A percentile compares a stretch with the other conserved stretches of the same genome.
Evolutionary conservation across 257 asterid genomes (phyloP).

Genomic region (Catharanthus roseus): DNA sequence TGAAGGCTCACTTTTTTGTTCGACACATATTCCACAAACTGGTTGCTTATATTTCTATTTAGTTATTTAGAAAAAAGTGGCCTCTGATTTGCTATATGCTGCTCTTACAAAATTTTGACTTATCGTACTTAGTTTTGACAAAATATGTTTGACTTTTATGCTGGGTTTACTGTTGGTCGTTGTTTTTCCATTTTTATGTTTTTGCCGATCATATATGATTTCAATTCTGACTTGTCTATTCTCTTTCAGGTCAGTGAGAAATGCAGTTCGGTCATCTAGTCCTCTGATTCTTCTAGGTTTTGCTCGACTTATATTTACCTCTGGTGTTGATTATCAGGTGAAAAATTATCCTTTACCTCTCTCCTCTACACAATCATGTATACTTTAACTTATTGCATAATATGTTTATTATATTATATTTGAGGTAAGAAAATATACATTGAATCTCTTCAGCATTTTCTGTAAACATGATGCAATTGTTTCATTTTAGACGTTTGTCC

Average conservation of each 20-base stretch:
- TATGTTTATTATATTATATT: background rate
- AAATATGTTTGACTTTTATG: background rate
- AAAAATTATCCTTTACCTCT: conserved; percentile 2
- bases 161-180: background rate
- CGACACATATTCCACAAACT: background rate
- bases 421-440: background rate
- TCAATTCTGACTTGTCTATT: background rate
- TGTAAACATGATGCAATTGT: background rate
- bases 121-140: background rate
- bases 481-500: background rate
- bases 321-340: conserved; percentile 88
- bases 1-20: background rate
- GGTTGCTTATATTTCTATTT: background rate
- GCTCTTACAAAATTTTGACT: background rate
- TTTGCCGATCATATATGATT: background rate
- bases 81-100: too few species aligned
- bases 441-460: background rate
- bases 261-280: conserved; percentile 51
- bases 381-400: conserved; percentile 9
- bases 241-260: conserved; percentile 49
- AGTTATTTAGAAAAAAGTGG: background rate
- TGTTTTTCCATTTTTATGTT: background rate
- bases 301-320: conserved; percentile 69
- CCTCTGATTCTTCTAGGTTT: conserved; percentile 83
- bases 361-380: background rate